Conservation (phyloP, 805 yeast species). For the Candida sithepensis region DNA sequence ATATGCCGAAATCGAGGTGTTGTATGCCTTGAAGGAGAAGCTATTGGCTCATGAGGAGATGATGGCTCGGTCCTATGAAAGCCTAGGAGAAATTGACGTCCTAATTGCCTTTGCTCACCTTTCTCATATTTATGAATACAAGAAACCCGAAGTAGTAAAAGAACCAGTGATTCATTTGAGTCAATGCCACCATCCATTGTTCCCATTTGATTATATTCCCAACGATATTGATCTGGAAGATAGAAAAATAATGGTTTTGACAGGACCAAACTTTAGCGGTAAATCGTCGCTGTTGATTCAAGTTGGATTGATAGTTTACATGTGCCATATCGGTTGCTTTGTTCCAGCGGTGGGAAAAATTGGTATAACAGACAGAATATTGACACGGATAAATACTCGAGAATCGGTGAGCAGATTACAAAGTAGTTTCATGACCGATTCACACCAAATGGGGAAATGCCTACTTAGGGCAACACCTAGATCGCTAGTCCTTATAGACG, state of each 20-base stretch:
- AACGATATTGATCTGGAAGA: slow-evolving; percentile 29
- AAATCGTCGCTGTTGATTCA: slow-evolving; percentile 50
- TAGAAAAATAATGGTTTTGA: slow-evolving; percentile 34
- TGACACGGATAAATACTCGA: slow-evolving; percentile 39
- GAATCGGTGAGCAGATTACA: slow-evolving; percentile 38
- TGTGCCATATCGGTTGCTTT: slow-evolving; percentile 53
- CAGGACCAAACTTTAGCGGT: slow-evolving; percentile 52
- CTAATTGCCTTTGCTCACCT: slow-evolving; percentile 33
- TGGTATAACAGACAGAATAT: slow-evolving; percentile 42
- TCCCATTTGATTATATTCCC: slow-evolving; percentile 29
- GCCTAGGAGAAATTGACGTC: slow-evolving; percentile 37
- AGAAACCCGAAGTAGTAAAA: slow-evolving; percentile 31
- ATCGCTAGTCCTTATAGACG: slow-evolving; percentile 47
- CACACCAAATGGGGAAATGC: slow-evolving; percentile 29
- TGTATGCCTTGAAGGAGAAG: slow-evolving; percentile 29
- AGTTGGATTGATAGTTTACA: slow-evolving; percentile 42
- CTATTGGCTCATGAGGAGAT: slow-evolving; percentile 11
- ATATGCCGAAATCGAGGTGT: slow-evolving; percentile 40
- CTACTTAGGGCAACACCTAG: slow-evolving; percentile 39
- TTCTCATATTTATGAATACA: slow-evolving; percentile 25
- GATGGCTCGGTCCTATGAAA: slow-evolving; percentile 19
- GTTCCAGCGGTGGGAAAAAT: slow-evolving; percentile 50
- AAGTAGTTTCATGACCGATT: slow-evolving; percentile 51
- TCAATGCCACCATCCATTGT: slow-evolving; percentile 46
- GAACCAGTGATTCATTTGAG: slow-evolving; percentile 26